Conservation (phyloP, 352 stramenopile genomes). For the Phytophthora ramorum region DNA sequence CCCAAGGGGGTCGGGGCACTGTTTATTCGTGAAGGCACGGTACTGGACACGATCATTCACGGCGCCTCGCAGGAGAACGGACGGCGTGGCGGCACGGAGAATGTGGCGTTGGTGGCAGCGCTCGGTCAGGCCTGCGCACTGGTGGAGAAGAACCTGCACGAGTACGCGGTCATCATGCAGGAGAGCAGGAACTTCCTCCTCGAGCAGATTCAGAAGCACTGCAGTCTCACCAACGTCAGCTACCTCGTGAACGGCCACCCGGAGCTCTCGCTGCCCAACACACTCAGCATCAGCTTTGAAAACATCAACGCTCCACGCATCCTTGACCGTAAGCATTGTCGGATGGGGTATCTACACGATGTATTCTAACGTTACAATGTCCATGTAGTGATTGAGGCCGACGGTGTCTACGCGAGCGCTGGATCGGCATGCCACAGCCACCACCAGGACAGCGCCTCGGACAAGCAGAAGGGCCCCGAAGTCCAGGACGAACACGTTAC, state of each 20-base stretch:
- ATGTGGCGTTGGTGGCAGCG: constrained; percentile 94
- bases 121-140: constrained; percentile 89
- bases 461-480: constrained; percentile 19
- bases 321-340: constrained; percentile 65
- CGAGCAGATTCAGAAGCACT: constrained; percentile 60
- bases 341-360: no score
- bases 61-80: constrained; percentile 94
- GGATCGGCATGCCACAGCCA: constrained; percentile 95
- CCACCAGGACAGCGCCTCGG: constrained; percentile 36
- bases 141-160: constrained; percentile 71
- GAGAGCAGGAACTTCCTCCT: constrained; percentile 62
- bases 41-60: constrained; percentile 84
- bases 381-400: constrained; percentile 71
- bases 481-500: constrained; percentile 46
- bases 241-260: constrained; percentile 89
- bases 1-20: constrained; percentile 93
- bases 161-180: constrained; percentile 77
- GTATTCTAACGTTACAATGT: constrained; percentile 4
- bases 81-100: constrained; percentile 95
- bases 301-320: constrained; percentile 85
- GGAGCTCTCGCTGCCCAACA: constrained; percentile 93
- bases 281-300: constrained; percentile 95
- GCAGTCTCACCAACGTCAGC: constrained; percentile 47
- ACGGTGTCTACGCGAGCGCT: constrained; percentile 91
- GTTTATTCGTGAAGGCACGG: constrained; percentile 64